phyloP scores from a whole-genome alignment of 2,329 filamentous ascomycete species.

The Botrytis aclada region DNA sequence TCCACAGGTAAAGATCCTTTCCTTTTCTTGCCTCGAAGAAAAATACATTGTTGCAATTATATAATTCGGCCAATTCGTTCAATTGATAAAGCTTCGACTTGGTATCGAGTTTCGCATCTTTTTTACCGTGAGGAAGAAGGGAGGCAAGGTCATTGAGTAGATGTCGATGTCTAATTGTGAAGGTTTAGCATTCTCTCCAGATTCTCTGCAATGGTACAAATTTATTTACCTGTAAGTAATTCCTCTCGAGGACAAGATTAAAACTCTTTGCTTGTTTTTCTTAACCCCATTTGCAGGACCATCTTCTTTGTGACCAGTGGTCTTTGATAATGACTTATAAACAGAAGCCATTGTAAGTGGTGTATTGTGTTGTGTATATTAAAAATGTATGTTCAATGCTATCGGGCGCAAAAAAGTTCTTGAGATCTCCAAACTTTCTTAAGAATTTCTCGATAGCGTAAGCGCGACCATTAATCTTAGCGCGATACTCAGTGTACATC shows the following conservation, averaged over 20 bases:
- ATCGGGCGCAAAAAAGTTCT: constrained; percentile 29
- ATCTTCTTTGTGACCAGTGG: constrained; percentile 49
- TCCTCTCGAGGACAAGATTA: constrained; percentile 89
- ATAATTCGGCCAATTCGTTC: constrained; percentile 70
- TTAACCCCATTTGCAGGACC: constrained; percentile 48
- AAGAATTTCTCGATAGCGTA: constrained; percentile 24
- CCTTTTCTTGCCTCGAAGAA: constrained; percentile 96
- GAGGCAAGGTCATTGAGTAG: constrained; percentile 84
- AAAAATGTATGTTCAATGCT: constrained; percentile 7
- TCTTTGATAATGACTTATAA: constrained; percentile 71
- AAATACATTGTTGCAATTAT: constrained; percentile 91
- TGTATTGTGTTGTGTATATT: constrained; percentile 21
- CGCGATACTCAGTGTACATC: constrained; percentile 15
- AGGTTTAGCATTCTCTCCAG: constrained; percentile 15
- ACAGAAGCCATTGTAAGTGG: constrained; percentile 60
- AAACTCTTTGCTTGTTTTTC: constrained; percentile 72
- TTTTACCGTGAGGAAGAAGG: constrained; percentile 86
- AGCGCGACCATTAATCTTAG: constrained; percentile 29
- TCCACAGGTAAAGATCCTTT: constrained; percentile 91
- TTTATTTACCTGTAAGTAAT: constrained; percentile 72
- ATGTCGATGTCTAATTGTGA: constrained; percentile 76
- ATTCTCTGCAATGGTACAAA: constrained; percentile 4
- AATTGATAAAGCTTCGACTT: constrained; percentile 84
- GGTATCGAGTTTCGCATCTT: constrained; percentile 95
- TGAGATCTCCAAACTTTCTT: constrained; percentile 24